Percentiles rank a stretch among this genome's conserved stretches.
Conservation (phyloP, 2,329 filamentous ascomycete genomes). For the Nigrospora oryzae region DNA sequence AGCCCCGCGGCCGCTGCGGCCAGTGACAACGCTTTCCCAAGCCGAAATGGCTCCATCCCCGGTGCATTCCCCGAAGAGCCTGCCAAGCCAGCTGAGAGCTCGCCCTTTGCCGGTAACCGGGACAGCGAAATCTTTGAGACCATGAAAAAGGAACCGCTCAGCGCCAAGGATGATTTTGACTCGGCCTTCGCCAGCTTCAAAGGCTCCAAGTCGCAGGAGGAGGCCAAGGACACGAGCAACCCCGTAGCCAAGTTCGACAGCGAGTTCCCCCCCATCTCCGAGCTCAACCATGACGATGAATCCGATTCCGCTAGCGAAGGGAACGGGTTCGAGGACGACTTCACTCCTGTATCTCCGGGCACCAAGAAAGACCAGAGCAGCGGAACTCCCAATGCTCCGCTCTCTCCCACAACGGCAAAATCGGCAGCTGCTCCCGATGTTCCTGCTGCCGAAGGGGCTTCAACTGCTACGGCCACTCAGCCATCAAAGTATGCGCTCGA, state of each 20-base stretch:
- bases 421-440: conserved; percentile 18
- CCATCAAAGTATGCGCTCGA: conserved; percentile 18
- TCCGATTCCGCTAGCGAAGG: conserved; percentile 71
- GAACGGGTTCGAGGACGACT: conserved; percentile 90
- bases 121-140: conserved; percentile 43
- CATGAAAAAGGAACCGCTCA: conserved; percentile 39
- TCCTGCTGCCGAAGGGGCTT: conserved; percentile 12
- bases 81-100: conserved; percentile 14
- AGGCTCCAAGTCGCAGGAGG: conserved; percentile 34
- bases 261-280: conserved; percentile 92
- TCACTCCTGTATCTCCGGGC: conserved; percentile 55
- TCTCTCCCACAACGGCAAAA: conserved; percentile 18
- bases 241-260: conserved; percentile 49
- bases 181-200: conserved; percentile 74
- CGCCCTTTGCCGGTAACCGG: conserved; percentile 16
- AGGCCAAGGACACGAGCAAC: conserved; percentile 32
- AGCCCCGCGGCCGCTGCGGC: conserved; percentile 10
- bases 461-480: conserved; percentile 8
- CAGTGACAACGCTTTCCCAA: conserved; percentile 5
- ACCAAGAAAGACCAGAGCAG: conserved; percentile 22
- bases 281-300: conserved; percentile 74
- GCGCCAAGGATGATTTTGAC: conserved; percentile 76
- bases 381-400: conserved; percentile 14
- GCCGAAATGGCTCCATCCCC: conserved; percentile 30
- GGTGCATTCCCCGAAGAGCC: conserved; percentile 44